Evolutionary conservation across 768 basidiomycete species (phyloP), one percentile per base, ranked within the genome.

Genomic region (Leucogyrophana mollusca): DNA sequence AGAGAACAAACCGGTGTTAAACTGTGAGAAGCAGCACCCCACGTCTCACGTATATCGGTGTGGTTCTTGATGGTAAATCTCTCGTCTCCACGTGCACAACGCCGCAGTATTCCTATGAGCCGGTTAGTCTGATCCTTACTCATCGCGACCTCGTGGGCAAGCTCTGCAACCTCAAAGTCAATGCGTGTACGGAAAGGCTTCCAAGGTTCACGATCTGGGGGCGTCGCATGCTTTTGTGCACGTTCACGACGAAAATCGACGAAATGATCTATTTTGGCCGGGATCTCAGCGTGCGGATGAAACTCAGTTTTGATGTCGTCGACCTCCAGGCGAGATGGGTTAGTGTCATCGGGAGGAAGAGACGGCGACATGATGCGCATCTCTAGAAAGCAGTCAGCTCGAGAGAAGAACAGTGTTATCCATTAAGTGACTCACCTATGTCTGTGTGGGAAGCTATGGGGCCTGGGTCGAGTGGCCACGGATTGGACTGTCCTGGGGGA

Each of bases 101-200:
- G 27, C 4, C 54, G 40, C 11, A 63, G 16, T 4, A 68, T 40
- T 14, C 42, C 40, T 23, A 68, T 45, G 2, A 66, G 45, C 10
- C 10, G 16, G 20, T 57, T 52, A 0, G 51, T 53, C 46, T 59
- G 49, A 1, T 37, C 33, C 21, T 55, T 24, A 20, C 49, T 64
- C 13, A 66, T 51, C 10, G 49, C 37, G 11, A 51, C 51, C 16
- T 62, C 50, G 1, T 60, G 51, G 1, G 52, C 51, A 17, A 68
- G 39, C 27, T 65, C 54, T 0, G 57, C 56, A 43, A 71, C 53
- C 22, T 64, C 56, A 47, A 69, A 70, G 40, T 71, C 61, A 7
- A 56, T 21, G 4, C 48, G 47, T 1, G 57, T 58, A 4, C 24
- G 21, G 35, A 68, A 69, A 4, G 68, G 68, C 0, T 43, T 30